Base-by-base conservation (phyloP, 2,329 filamentous ascomycete genomes). In the Epichloe bromicola region DNA sequence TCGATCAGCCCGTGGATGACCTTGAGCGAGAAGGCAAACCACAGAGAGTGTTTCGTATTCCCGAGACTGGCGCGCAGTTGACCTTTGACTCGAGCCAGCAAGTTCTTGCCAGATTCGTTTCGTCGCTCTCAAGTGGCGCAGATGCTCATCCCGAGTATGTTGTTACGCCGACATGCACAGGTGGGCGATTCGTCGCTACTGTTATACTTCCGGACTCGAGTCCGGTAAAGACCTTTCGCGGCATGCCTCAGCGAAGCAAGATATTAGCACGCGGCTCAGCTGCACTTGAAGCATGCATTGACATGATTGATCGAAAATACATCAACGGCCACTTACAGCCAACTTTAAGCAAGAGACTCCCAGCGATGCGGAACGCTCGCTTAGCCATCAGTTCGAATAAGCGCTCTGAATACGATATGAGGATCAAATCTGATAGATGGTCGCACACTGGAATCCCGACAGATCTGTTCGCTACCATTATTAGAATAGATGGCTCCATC, bases 261-360 rank as follows among this genome's bases (percentile, higher is more conserved):
- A 74, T 82, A 33, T 69, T 85, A 17, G 91, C 93, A 4, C 94
- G 93, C 65, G 88, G 87, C 56, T 88, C 90, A 0, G 91, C 90
- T 3, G 91, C 93, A 0, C 97, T 91, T 63, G 80, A 89, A 60
- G 80, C 85, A 48, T 96, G 90, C 60, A 63, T 88, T 1, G 64
- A 80, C 54, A 73, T 98, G 15, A 73, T 83, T 46, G 73, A 79
- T 53, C 75, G 76, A 49, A 77, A 78, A 2, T 80, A 84, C 53
- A 72, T 98, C 5, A 80, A 96, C 61, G 75, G 82, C 1, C 72
- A 88, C 61, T 73, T 97, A 2, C 76, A 87, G 51, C 87, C 93
- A 0, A 78, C 77, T 0, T 86, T 87, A 54, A 73, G 74, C 19
- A 91, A 85, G 61, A 74, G 75, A 39, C 72, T 93, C 0, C 90